Base-by-base conservation (phyloP, 73 alveolate species). In the Tetrahymena borealis region DNA sequence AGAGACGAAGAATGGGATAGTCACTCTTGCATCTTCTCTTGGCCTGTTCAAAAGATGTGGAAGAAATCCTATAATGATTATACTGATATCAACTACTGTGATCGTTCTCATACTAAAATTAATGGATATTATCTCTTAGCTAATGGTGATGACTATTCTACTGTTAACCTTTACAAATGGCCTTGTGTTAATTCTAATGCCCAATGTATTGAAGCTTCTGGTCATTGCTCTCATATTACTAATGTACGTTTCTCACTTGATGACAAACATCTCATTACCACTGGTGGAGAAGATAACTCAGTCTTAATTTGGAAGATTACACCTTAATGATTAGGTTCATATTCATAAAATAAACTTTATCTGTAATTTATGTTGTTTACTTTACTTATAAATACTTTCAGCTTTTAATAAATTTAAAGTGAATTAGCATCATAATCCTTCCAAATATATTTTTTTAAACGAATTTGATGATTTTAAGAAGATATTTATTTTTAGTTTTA, bases 11-110 rank as follows among this genome's bases (percentile, higher is more conserved):
- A 94, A 33, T 98, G 99, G 99, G 91, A 94, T 91, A 96, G 99
- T 38, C 97, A 99, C 99, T 96, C 98, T 40, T 95, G 97, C 41
- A 98, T 97, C 38, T 90, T 98, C 40, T 99, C 99, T 24, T 98
- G 99, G 99, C 99, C 99, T 3, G 99, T 97, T 35, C 96, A 96
- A 94, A 99, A 99, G 28, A 96, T 98, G 60, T 97, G 99, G 99
- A 60, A 79, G 35, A 98, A 98, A 20, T 96, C 97, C 37, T 93
- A 96, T 78, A 96, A 97, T 91, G 98, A 98, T 42, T 99, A 99
- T 13, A 98, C 98, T 91, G 99, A 98, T 94, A 96, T 98, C 33
- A 97, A 98, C 93, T 96, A 98, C 24, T 98, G 97, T 78, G 99
- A 98, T 94, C 94, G 99, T 94, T 96, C 97, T 90, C 94, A 95